A percentile compares a stretch with the other conserved stretches of the same genome.
Conservation (phyloP, 352 stramenopile species). For the Phytophthora brassicae region DNA sequence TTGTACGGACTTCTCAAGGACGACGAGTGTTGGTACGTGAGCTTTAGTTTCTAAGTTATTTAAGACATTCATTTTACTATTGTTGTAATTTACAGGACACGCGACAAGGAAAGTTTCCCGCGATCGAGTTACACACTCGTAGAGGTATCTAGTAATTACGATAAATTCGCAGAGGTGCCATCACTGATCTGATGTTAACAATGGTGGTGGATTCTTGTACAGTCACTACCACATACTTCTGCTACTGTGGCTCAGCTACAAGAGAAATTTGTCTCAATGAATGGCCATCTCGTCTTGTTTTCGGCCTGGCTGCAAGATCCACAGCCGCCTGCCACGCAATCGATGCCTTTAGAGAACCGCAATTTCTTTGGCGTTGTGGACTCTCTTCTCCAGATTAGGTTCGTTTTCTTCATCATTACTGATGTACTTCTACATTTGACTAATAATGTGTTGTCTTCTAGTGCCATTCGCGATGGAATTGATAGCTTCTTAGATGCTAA, state of each 20-base stretch:
- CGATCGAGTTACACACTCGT: conserved; percentile 75
- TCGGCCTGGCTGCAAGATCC: conserved; percentile 76
- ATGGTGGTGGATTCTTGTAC: background rate
- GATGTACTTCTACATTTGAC: too few species aligned
- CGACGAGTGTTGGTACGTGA: conserved; percentile 63
- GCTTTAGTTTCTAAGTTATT: too few species aligned
- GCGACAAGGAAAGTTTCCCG: conserved; percentile 80
- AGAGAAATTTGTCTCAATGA: conserved; percentile 44
- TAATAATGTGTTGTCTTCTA: conserved; percentile 25
- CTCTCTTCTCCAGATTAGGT: conserved; percentile 77
- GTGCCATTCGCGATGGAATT: conserved; percentile 57
- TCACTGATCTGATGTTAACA: background rate
- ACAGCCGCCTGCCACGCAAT: conserved; percentile 68
- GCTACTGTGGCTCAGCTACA: conserved; percentile 18
- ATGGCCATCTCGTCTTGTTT: conserved; percentile 69
- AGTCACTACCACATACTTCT: conserved; percentile 48
- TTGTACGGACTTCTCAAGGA: conserved; percentile 72
- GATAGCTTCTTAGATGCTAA: conserved; percentile 65
- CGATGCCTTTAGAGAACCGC: conserved; percentile 63
- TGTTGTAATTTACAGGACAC: conserved; percentile 38
- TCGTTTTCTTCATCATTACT: conserved; percentile 2
- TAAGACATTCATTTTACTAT: too few species aligned
- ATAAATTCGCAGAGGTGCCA: too few species aligned
- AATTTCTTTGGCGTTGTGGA: conserved; percentile 75
- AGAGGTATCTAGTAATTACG: conserved; percentile 33